These are phyloP conservation scores for Kazachstania viticola DNA, from an alignment of 805 yeast genomes.

Conservation along the genomic window DNA sequence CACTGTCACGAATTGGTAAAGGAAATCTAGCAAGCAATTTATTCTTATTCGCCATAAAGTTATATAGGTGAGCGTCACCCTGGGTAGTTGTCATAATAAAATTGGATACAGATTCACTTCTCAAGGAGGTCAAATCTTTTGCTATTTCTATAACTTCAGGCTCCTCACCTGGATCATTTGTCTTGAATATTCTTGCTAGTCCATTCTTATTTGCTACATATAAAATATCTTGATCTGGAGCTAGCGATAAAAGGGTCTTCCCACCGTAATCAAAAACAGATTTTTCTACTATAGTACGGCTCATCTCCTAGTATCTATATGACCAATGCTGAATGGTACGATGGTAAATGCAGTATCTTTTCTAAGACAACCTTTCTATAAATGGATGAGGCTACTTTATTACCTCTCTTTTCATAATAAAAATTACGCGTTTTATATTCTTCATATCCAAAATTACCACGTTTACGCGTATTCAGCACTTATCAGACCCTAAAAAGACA, in stretches of 20 bases:
- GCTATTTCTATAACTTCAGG: slow-evolving; percentile 47
- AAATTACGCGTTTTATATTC: too few species aligned
- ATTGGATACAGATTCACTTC: slow-evolving; percentile 7
- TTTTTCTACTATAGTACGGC: slow-evolving; percentile 1
- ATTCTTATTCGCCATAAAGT: slow-evolving; percentile 17
- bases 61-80: slow-evolving; percentile 19
- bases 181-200: slow-evolving; percentile 38
- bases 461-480: too few species aligned
- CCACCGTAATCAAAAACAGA: slow-evolving; percentile 24
- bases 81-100: slow-evolving; percentile 16
- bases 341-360: too few species aligned
- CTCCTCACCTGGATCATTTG: slow-evolving; percentile 41
- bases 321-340: too few species aligned
- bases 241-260: slow-evolving; percentile 16
- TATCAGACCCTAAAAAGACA: too few species aligned
- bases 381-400: too few species aligned
- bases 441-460: too few species aligned
- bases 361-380: too few species aligned
- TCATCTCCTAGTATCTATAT: too few species aligned
- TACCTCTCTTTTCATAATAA: too few species aligned
- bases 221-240: slow-evolving; percentile 25
- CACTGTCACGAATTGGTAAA: slow-evolving; percentile 34
- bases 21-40: slow-evolving; percentile 31
- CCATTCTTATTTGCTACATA: slow-evolving; percentile 46
- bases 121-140: slow-evolving; percentile 33